Evolutionary conservation across 208 protist species (phyloP).

Genomic region (Vickermania spadyakhi): DNA sequence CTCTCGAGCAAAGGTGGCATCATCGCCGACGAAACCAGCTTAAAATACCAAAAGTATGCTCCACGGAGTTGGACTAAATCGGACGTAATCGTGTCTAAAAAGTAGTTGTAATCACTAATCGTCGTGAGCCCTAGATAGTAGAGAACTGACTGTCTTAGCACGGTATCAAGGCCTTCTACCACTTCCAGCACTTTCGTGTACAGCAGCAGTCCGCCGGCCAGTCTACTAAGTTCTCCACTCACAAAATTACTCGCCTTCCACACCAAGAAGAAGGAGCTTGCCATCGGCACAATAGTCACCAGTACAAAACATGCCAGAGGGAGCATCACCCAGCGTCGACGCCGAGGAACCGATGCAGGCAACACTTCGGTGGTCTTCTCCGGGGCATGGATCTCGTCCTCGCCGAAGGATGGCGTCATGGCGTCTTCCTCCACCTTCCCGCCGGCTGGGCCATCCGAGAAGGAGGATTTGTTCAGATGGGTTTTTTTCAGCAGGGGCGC

Average conservation of each 20-base stretch:
- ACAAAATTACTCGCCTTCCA: background rate
- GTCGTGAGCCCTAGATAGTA: background rate
- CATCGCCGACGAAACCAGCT: background rate
- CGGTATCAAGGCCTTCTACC: background rate
- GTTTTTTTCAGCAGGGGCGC: background rate
- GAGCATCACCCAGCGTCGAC: background rate
- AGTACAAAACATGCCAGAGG: background rate
- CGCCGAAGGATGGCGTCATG: background rate
- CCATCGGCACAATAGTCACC: background rate
- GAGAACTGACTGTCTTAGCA: background rate
- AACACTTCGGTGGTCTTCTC: background rate
- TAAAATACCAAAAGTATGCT: background rate
- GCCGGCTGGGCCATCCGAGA: background rate
- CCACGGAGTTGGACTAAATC: background rate
- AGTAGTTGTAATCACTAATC: background rate
- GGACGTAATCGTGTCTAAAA: background rate
- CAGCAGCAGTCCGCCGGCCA: background rate
- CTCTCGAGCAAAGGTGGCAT: background rate
- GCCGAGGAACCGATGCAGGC: background rate
- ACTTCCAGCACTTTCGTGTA: background rate
- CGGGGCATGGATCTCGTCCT: background rate
- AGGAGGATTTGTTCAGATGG: background rate
- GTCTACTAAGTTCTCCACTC: too few species aligned
- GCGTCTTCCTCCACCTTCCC: background rate
- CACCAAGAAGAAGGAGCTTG: background rate